Percentiles rank a stretch among this genome's conserved stretches.
phyloP scores from a whole-genome alignment of 208 protist species.

The Crithidia thermophila region DNA sequence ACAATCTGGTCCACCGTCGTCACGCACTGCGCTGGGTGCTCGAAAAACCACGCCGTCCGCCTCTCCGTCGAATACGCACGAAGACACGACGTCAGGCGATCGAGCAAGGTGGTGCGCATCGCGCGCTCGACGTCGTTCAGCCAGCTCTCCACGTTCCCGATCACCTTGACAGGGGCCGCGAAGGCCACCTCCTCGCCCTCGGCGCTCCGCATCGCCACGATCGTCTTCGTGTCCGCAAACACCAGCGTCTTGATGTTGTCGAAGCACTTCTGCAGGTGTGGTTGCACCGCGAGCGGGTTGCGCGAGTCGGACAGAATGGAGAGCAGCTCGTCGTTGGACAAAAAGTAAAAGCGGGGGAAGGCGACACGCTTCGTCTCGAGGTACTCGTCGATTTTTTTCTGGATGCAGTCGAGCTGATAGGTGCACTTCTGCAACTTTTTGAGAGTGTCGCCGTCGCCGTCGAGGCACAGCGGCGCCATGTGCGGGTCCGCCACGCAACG shows the following conservation, averaged over 20 bases:
- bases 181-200: constrained; percentile 93
- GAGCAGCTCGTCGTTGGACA: constrained; percentile 98
- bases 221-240: constrained; percentile 78
- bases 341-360: constrained; percentile 98
- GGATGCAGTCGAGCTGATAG: constrained; percentile 91
- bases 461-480: constrained; percentile 80
- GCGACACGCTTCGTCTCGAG: constrained; percentile 95
- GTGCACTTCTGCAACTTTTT: constrained; percentile 90
- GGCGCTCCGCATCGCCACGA: constrained; percentile 85
- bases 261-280: constrained; percentile 96
- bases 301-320: constrained; percentile 97
- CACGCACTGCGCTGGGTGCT: constrained; percentile 93
- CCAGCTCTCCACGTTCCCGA: constrained; percentile 95
- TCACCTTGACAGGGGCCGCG: constrained; percentile 72
- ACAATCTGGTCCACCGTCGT: constrained; percentile 87
- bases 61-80: constrained; percentile 53
- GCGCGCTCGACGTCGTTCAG: constrained; percentile 90
- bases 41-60: constrained; percentile 89
- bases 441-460: constrained; percentile 63
- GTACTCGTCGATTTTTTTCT: constrained; percentile 96
- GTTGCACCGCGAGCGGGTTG: constrained; percentile 94
- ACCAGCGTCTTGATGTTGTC: constrained; percentile 93
- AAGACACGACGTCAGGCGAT: constrained; percentile 58
- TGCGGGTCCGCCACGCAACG: constrained; percentile 73
- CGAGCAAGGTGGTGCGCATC: constrained; percentile 88